Evolutionary conservation across 176 grass and related monocot genomes (phyloP).

Genomic region (Paspalum vaginatum): DNA sequence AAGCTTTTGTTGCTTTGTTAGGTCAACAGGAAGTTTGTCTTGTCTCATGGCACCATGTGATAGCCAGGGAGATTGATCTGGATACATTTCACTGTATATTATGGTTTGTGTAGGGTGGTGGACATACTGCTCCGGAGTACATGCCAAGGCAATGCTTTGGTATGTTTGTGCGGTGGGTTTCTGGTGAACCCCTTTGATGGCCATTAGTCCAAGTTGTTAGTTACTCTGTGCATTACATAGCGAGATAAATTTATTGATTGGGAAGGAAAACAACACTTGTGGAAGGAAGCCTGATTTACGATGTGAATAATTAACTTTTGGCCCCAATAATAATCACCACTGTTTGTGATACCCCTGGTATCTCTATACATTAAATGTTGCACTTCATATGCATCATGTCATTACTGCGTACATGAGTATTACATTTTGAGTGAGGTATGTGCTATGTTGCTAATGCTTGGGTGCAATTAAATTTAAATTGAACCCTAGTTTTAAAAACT

Average conservation of each 20-base stretch:
- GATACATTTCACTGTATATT: not conserved
- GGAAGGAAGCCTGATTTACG: not conserved
- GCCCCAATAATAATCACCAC: no score
- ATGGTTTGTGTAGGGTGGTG: slow-evolving; percentile 48
- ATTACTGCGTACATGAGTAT: no score
- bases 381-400: no score
- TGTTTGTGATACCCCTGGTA: no score
- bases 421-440: no score
- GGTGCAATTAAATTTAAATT: no score
- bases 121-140: slow-evolving; percentile 66
- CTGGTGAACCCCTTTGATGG: slow-evolving; percentile 46
- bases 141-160: slow-evolving; percentile 56
- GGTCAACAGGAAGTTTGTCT: not conserved
- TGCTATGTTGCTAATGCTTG: no score
- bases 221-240: not conserved
- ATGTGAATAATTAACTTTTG: not conserved
- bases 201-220: not conserved
- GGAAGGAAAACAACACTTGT: not conserved
- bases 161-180: slow-evolving; percentile 58
- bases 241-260: not conserved
- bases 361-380: no score
- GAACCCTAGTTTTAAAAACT: no score
- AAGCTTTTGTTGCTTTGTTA: not conserved
- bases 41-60: not conserved
- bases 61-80: not conserved